A percentile compares a stretch with the other conserved stretches of the same genome.
Conservation (phyloP, 768 basidiomycete genomes). For the Lyophyllum atratum region DNA sequence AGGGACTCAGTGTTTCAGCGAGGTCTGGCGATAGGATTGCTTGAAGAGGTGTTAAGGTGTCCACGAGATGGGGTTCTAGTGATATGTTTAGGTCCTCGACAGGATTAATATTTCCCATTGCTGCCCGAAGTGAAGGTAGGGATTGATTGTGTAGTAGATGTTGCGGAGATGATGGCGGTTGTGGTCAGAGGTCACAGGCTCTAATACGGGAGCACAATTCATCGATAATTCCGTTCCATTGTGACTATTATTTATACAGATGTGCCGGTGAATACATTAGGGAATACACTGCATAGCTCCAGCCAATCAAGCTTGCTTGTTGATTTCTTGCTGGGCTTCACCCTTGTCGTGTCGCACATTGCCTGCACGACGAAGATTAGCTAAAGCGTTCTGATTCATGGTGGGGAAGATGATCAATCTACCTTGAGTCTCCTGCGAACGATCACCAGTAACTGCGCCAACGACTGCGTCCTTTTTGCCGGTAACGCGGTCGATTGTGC, state of each 20-base stretch:
- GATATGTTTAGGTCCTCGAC: slow-evolving; percentile 58
- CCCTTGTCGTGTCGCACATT: slow-evolving; percentile 39
- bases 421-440: slow-evolving; percentile 50
- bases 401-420: background rate
- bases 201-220: no score
- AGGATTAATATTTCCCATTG: slow-evolving; percentile 17
- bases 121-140: slow-evolving; percentile 19
- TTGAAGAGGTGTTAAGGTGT: slow-evolving; percentile 46
- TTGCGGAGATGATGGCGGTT: background rate
- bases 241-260: background rate
- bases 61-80: slow-evolving; percentile 63
- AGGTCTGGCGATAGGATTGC: slow-evolving; percentile 47
- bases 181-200: background rate
- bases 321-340: slow-evolving; percentile 22
- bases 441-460: slow-evolving; percentile 54
- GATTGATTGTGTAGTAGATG: slow-evolving; percentile 1
- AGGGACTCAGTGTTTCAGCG: slow-evolving; percentile 39
- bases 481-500: slow-evolving; percentile 40
- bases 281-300: no score
- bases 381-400: background rate
- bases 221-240: background rate
- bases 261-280: no score
- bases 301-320: slow-evolving; percentile 5
- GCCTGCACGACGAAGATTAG: slow-evolving; percentile 30
- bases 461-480: slow-evolving; percentile 51